These are phyloP conservation scores for Porodaedalea pini DNA, from an alignment of 1,284 basidiomycete genomes.

Conservation along the genomic window DNA sequence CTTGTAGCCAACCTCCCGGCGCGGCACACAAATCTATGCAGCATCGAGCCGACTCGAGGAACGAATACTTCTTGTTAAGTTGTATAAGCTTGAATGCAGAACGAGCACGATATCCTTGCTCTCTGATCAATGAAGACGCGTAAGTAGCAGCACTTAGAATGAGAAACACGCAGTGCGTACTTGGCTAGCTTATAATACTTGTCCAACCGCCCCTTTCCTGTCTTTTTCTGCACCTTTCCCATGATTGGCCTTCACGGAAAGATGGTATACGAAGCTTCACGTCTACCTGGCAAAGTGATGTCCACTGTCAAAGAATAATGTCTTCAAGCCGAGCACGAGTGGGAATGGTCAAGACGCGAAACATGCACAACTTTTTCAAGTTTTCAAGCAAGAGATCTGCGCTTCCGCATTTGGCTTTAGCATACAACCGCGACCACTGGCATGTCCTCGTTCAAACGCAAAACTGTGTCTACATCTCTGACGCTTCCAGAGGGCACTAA, in stretches of 20 bases:
- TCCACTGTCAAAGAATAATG: not conserved
- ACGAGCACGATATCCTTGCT: slow-evolving; percentile 98
- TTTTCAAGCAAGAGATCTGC: not conserved
- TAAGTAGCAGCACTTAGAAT: slow-evolving; percentile 3
- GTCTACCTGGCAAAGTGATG: not conserved
- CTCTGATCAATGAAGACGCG: slow-evolving; percentile 46
- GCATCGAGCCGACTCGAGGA: slow-evolving; percentile 89
- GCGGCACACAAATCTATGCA: slow-evolving; percentile 98
- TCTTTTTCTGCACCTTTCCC: slow-evolving; percentile 83
- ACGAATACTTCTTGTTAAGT: slow-evolving; percentile 96
- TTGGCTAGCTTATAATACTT: slow-evolving; percentile 95
- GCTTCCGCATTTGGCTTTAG: not conserved
- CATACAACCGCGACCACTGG: slow-evolving; percentile 4
- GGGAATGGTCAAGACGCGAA: not conserved
- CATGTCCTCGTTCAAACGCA: slow-evolving; percentile 88
- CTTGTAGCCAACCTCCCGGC: slow-evolving; percentile 98
- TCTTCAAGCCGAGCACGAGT: not conserved
- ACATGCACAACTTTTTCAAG: not conserved
- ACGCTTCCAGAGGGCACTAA: slow-evolving; percentile 55
- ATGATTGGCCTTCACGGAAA: slow-evolving; percentile 35
- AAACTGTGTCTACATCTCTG: slow-evolving; percentile 36
- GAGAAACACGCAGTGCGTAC: slow-evolving; percentile 41
- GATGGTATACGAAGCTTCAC: not conserved
- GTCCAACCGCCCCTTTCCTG: slow-evolving; percentile 92
- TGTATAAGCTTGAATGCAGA: slow-evolving; percentile 99